Percentiles rank a stretch among this genome's conserved stretches.
These are phyloP conservation scores for Xylaria intraflava DNA, from an alignment of 495 filamentous ascomycete genomes.

Conservation along the genomic window DNA sequence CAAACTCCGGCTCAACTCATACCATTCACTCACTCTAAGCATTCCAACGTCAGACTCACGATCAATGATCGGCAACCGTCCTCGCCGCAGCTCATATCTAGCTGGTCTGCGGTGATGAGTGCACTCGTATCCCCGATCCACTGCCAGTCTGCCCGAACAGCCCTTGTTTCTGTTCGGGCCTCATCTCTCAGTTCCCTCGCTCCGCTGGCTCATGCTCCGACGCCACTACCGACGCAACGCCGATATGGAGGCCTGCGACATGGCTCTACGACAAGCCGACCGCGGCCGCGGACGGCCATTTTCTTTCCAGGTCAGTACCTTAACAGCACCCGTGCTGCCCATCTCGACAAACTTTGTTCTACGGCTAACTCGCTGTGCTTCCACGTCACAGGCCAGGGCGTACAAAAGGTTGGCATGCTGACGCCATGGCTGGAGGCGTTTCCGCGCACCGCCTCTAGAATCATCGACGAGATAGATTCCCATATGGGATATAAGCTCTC, in stretches of 20 bases:
- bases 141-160: conserved; percentile 12
- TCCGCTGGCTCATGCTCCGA: not conserved
- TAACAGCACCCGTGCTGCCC: not conserved
- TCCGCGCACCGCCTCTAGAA: conserved; percentile 59
- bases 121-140: conserved; percentile 16
- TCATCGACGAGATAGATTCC: conserved; percentile 79
- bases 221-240: not conserved
- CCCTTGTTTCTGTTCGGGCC: not conserved
- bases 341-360: not conserved
- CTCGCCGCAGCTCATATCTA: conserved; percentile 18
- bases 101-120: conserved; percentile 26
- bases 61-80: conserved; percentile 17
- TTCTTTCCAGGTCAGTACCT: conserved; percentile 81
- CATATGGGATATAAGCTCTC: conserved; percentile 64
- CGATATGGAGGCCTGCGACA: conserved; percentile 6
- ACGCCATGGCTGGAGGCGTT: conserved; percentile 77
- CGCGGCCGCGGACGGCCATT: conserved; percentile 62
- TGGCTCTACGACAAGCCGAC: conserved; percentile 17
- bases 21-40: not conserved
- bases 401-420: conserved; percentile 90
- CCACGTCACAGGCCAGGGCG: conserved; percentile 68
- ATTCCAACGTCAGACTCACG: not conserved
- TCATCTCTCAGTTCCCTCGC: not conserved
- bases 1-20: not conserved
- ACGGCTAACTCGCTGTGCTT: not conserved